phyloP scores from a whole-genome alignment of 192 early-diverging fungal species.

The Coemansia sp. region DNA sequence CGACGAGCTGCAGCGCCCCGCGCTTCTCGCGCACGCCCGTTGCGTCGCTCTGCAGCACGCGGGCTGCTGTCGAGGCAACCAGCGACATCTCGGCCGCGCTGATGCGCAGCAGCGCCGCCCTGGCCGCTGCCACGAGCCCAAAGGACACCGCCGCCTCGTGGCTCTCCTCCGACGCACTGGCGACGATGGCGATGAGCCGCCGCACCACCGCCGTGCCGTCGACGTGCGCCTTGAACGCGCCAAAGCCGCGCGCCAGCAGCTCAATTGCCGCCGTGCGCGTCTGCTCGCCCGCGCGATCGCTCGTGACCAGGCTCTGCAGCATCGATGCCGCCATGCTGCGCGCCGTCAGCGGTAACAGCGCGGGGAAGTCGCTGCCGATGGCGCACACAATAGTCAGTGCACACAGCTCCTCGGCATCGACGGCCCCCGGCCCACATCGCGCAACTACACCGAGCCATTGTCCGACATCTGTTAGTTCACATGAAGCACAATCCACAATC shows the following conservation, averaged over 20 bases:
- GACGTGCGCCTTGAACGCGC: conserved; percentile 40
- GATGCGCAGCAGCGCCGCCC: conserved; percentile 44
- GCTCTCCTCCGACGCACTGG: conserved; percentile 19
- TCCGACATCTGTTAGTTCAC: no score
- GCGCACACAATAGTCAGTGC: conserved; percentile 48
- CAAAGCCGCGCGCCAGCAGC: conserved; percentile 44
- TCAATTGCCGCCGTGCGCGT: conserved; percentile 39
- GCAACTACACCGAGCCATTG: conserved; percentile 29
- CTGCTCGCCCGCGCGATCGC: conserved; percentile 7
- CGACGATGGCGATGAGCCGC: conserved; percentile 27
- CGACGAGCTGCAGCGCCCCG: conserved; percentile 42
- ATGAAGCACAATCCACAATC: no score
- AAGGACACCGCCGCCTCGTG: conserved; percentile 29
- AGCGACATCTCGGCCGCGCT: conserved; percentile 22
- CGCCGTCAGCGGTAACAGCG: conserved; percentile 41
- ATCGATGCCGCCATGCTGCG: conserved; percentile 44
- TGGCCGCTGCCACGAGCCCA: conserved; percentile 33
- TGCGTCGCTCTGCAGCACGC: conserved; percentile 16
- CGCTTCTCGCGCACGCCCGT: conserved; percentile 22
- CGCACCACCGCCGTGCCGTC: conserved; percentile 39
- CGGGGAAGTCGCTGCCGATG: conserved; percentile 42
- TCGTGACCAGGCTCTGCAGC: conserved; percentile 33
- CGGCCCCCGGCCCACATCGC: conserved; percentile 20
- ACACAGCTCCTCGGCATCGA: conserved; percentile 32
- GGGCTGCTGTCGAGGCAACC: conserved; percentile 14